Conservation (phyloP, 1,139 yeast genomes). For the Yamadazyma songkhlaensis region DNA sequence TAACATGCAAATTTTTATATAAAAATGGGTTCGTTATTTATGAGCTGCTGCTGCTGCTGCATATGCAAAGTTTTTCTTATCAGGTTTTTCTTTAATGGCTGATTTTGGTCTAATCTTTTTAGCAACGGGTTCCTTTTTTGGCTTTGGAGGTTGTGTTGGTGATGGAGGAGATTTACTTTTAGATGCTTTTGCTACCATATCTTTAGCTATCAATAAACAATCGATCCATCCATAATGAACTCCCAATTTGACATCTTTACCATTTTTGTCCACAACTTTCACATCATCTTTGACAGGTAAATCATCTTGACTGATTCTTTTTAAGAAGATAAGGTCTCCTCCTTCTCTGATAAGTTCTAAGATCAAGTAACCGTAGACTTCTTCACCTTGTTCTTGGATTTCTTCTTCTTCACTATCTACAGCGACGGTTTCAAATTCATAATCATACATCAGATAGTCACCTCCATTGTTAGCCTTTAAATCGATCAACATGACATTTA, state of each 20-base stretch:
- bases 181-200: conserved; percentile 27
- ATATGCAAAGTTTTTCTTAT: conserved; percentile 36
- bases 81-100: conserved; percentile 4
- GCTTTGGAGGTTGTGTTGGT: conserved; percentile 1
- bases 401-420: conserved; percentile 45
- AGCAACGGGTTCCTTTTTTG: conserved; percentile 6
- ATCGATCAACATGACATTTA: conserved; percentile 43
- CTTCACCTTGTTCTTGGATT: conserved; percentile 18
- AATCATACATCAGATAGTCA: conserved; percentile 76
- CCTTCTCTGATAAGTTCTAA: conserved; percentile 56
- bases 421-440: conserved; percentile 52
- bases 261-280: conserved; percentile 35
- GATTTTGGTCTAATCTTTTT: conserved; percentile 10
- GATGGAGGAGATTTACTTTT: not conserved
- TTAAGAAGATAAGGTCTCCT: conserved; percentile 59
- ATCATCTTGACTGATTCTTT: conserved; percentile 31
- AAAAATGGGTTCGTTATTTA: conserved; percentile 12
- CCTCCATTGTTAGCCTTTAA: conserved; percentile 50
- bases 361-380: conserved; percentile 57
- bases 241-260: conserved; percentile 35
- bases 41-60: conserved; percentile 51
- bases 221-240: conserved; percentile 45
- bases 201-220: conserved; percentile 43
- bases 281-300: conserved; percentile 27
- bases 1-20: too few relatives aligned